A percentile compares a stretch with the other conserved stretches of the same genome.
phyloP scores from a whole-genome alignment of 768 basidiomycete genomes.

The Suillus cothurnatus region DNA sequence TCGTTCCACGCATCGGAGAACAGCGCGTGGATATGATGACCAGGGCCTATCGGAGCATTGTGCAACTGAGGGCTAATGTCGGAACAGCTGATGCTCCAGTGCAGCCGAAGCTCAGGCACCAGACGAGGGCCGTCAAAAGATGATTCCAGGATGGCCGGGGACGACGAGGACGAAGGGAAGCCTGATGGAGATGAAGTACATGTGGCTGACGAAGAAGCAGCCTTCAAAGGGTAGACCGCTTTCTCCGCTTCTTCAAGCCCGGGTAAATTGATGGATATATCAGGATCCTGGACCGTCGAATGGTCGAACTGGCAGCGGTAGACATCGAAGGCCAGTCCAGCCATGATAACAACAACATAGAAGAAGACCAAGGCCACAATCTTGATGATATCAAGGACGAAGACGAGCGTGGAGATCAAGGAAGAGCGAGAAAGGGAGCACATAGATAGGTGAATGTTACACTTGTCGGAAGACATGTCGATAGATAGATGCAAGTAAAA shows the following conservation, averaged over 20 bases:
- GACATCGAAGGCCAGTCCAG: not conserved
- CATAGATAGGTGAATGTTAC: not conserved
- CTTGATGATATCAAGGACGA: not conserved
- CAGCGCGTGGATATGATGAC: not conserved
- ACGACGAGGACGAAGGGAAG: not conserved
- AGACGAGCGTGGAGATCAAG: not conserved
- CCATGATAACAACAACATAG: not conserved
- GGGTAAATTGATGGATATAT: not conserved
- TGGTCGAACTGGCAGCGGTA: not conserved
- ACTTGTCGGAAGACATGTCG: not conserved
- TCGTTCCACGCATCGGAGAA: conserved; percentile 1
- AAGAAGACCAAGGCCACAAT: not conserved
- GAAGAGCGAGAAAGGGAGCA: not conserved
- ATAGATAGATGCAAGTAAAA: not conserved
- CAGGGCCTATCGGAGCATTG: not conserved
- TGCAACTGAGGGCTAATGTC: not conserved
- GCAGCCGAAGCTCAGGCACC: not conserved
- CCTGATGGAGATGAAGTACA: not conserved
- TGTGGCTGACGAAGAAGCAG: not conserved
- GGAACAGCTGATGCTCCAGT: not conserved
- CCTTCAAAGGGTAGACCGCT: not conserved
- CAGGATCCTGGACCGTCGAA: not conserved
- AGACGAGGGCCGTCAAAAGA: not conserved
- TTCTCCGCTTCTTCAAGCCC: not conserved
- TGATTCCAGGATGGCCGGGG: not conserved